Conservation (phyloP, 768 basidiomycete genomes). For the Galerina marginata region DNA sequence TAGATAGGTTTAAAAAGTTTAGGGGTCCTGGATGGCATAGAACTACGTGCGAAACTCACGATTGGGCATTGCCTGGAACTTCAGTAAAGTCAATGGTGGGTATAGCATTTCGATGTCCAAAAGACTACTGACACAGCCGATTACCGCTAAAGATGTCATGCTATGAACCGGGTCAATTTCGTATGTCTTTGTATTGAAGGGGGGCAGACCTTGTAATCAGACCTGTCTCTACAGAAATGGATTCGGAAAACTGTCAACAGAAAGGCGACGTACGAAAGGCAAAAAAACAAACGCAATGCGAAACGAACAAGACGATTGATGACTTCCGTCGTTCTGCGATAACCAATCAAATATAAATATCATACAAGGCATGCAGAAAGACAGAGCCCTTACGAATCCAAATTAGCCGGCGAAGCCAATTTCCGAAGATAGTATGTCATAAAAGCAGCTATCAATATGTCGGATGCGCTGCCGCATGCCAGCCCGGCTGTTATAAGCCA, state of each 20-base stretch:
- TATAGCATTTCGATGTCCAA: neutral
- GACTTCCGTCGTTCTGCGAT: constrained; percentile 11
- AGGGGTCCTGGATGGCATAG: neutral
- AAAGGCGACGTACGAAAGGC: neutral
- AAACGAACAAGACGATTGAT: constrained; percentile 13
- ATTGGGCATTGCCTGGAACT: constrained; percentile 15
- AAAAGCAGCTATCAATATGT: neutral
- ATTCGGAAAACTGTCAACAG: neutral
- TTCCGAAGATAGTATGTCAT: neutral
- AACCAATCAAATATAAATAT: neutral
- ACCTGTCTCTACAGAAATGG: constrained; percentile 6
- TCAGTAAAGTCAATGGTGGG: neutral
- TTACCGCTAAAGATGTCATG: constrained; percentile 8
- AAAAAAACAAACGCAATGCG: constrained; percentile 3
- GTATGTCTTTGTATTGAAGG: neutral
- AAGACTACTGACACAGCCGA: constrained; percentile 1
- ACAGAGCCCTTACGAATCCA: neutral
- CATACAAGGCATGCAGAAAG: neutral
- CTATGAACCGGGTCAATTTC: neutral
- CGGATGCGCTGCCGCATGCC: constrained; percentile 2
- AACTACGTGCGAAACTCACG: neutral
- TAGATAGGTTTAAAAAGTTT: neutral
- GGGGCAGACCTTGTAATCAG: constrained; percentile 2
- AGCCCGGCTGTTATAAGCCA: constrained; percentile 17
- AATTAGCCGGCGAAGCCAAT: neutral